Evolutionary conservation across 305 asterid genomes (phyloP).

Genomic region (Fraxinus platypoda): DNA sequence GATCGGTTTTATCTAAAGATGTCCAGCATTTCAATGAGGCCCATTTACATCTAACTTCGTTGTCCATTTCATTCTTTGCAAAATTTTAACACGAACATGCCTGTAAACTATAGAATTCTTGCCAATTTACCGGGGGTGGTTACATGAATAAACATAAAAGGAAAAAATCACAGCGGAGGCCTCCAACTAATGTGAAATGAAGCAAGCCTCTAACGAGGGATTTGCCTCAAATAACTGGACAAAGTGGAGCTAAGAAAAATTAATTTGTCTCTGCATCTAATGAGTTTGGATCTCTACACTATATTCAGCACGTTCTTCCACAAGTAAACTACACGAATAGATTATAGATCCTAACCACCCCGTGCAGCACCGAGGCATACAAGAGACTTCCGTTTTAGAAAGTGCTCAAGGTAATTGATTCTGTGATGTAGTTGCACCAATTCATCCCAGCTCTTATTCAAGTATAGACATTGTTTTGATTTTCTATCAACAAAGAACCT

Average conservation of each 20-base stretch:
- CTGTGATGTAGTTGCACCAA: conserved; percentile 36
- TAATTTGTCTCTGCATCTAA: conserved; percentile 10
- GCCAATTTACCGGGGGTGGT: neutral
- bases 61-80: neutral
- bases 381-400: conserved; percentile 16
- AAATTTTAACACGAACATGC: neutral
- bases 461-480: conserved; percentile 22
- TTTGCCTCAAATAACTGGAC: neutral
- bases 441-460: conserved; percentile 29
- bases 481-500: conserved; percentile 31
- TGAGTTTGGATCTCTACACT: conserved; percentile 21
- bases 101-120: neutral
- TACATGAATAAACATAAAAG: neutral
- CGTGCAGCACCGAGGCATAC: conserved; percentile 21
- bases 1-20: neutral
- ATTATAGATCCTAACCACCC: conserved; percentile 17
- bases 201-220: neutral
- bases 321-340: conserved; percentile 25
- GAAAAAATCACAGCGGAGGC: neutral
- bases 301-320: conserved; percentile 16
- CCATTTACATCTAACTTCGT: neutral
- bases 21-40: neutral
- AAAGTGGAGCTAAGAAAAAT: neutral
- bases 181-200: neutral
- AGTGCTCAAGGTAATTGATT: conserved; percentile 18